Percentiles rank a stretch among this genome's conserved stretches.
Conservation (phyloP, 148 eudicot species). For the Selenicereus undatus region DNA sequence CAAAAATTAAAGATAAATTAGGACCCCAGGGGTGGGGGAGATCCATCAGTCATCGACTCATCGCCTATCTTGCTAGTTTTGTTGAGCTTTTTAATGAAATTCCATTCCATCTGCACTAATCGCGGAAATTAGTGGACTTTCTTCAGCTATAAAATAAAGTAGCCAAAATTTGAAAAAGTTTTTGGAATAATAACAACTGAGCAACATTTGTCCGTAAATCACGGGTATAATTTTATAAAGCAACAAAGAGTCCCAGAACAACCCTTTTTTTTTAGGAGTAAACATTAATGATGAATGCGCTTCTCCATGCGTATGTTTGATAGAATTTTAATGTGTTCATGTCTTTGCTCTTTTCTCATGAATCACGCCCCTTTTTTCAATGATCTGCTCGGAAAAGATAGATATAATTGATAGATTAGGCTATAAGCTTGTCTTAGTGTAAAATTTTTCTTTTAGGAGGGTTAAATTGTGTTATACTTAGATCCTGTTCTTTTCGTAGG, state of each 20-base stretch:
- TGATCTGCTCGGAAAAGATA: background rate
- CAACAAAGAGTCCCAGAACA: background rate
- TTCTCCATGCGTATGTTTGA: slow-evolving; percentile 13
- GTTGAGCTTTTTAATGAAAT: background rate
- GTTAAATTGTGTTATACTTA: no score
- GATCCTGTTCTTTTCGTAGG: no score
- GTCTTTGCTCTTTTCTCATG: background rate
- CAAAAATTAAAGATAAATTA: background rate
- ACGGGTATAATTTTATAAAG: slow-evolving; percentile 20
- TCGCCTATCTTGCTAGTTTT: background rate
- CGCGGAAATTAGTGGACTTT: slow-evolving; percentile 15
- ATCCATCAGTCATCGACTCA: no score
- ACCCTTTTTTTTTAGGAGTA: no score
- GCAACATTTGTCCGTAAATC: slow-evolving; percentile 12
- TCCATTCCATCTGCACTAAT: slow-evolving; percentile 14
- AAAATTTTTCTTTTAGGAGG: no score
- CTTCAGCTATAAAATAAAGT: background rate
- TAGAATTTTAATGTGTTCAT: background rate
- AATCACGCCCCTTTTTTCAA: background rate
- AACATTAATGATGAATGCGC: slow-evolving; percentile 7
- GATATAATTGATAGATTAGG: no score
- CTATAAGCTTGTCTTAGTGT: no score
- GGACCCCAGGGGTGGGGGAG: no score
- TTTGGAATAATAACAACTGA: background rate
- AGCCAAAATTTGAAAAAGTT: background rate